These are phyloP conservation scores for Populus deltoides DNA, from an alignment of 345 rosid genomes.

Conservation along the genomic window DNA sequence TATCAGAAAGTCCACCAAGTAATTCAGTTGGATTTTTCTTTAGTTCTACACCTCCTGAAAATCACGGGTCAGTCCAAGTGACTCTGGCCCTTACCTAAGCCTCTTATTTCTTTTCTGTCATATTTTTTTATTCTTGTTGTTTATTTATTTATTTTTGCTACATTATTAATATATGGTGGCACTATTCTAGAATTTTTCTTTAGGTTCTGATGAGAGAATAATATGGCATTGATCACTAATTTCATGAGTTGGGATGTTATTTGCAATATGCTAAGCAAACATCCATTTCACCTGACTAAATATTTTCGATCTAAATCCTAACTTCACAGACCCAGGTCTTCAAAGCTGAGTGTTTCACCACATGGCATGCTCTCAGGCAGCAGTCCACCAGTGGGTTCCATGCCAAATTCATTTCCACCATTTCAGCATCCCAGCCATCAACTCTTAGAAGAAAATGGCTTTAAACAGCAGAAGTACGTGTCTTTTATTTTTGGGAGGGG, in stretches of 20 bases:
- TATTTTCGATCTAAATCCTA: conserved; percentile 17
- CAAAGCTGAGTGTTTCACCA: conserved; percentile 78
- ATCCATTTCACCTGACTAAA: background rate
- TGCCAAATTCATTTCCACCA: conserved; percentile 87
- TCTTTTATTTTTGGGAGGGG: conserved; percentile 3
- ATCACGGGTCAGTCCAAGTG: conserved; percentile 61
- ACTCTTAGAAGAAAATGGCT: conserved; percentile 92
- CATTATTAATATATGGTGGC: background rate
- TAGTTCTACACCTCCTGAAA: conserved; percentile 94
- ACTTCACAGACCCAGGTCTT: conserved; percentile 60
- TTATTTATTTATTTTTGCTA: too few species aligned
- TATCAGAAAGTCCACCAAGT: conserved; percentile 96
- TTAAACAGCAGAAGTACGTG: conserved; percentile 90
- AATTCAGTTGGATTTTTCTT: conserved; percentile 92
- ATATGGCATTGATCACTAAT: background rate
- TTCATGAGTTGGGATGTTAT: background rate
- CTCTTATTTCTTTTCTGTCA: background rate
- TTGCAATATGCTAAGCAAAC: background rate
- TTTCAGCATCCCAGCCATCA: conserved; percentile 98
- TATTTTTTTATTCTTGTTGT: background rate
- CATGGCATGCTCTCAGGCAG: conserved; percentile 65
- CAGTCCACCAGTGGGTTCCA: conserved; percentile 95
- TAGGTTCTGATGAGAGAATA: background rate
- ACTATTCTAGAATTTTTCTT: background rate
- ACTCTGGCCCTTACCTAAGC: conserved; percentile 3